Evolutionary conservation across 2,329 filamentous ascomycete genomes (phyloP), one percentile per base, ranked within the genome.

Genomic region (Diaporthe aspalathi): DNA sequence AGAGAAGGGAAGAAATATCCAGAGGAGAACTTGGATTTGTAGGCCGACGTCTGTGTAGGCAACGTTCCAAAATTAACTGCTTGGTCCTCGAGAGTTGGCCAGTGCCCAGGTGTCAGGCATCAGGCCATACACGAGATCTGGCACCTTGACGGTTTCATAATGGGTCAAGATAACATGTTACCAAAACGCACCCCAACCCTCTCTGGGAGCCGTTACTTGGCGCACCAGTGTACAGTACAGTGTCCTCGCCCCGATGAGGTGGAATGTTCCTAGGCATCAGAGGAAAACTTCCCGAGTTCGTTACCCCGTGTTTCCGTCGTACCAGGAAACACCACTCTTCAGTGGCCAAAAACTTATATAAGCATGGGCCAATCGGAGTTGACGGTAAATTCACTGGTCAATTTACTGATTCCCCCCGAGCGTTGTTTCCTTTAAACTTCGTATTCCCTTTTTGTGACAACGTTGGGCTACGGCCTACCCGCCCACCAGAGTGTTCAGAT

Each of bases 51-150:
- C n/a, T 67, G 49, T 6, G 6, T n/a, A 52, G 32, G 5, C 11
- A 20, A 24, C 8, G 45, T 38, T 53, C 24, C 16, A 35, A 24
- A 27, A 56, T 60, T 53, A 38, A 53, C n/a, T 43, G 24, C 14
- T 29, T 29, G 69, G 27, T 17, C 38, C 24, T 43, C 12, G 35
- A 38, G 35, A 38, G 43, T 24, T 62, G 53, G 52, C 43, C 53
- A 68, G 53, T 65, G 63, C 45, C 47, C 45, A 45, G 47, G 69
- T 60, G 63, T 56, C 32, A 52, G 52, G 32, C 47, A 69, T 71
- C 69, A 71, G 62, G 69, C 69, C 69, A 71, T 68, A 17, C 50
- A 49, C 32, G n/a, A 14, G 20, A 71, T 68, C 69, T 71, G 69
- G 69, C 20, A 71, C 69, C 43, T 45, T 35, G 52, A 27, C 43